A percentile compares a stretch with the other conserved stretches of the same genome.
Evolutionary conservation across 2,329 filamentous ascomycete species (phyloP).

Genomic region (Stachybotrys chlorohalonatus): DNA sequence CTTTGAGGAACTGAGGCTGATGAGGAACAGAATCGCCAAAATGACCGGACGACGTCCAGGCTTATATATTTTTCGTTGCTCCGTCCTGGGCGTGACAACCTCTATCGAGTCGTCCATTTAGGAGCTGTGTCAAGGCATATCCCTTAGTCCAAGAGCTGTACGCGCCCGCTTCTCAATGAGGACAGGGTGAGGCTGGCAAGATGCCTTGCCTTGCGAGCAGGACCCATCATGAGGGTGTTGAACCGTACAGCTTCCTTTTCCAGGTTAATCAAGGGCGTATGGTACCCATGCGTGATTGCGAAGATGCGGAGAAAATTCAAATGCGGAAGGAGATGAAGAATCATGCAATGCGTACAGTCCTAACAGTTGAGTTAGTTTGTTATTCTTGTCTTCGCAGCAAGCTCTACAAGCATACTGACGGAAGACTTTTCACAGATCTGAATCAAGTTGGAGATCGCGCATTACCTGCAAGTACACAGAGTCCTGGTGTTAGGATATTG

Average conservation of each 20-base stretch:
- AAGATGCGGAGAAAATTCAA: neutral
- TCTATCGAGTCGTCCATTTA: neutral
- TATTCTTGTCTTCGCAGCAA: neutral
- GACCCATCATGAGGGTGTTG: neutral
- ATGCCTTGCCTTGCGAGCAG: neutral
- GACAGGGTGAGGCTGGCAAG: neutral
- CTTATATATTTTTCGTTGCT: neutral
- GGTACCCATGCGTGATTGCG: neutral
- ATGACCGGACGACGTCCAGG: neutral
- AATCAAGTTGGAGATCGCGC: neutral
- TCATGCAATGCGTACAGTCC: neutral
- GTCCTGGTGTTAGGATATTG: no score
- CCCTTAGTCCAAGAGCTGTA: neutral
- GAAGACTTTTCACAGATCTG: neutral
- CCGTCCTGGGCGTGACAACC: neutral
- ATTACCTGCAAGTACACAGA: no score
- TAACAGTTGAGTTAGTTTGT: neutral
- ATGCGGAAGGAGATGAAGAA: neutral
- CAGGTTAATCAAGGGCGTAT: neutral
- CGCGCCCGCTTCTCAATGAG: neutral
- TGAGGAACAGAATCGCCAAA: neutral
- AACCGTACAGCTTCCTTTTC: neutral
- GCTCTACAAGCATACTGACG: neutral
- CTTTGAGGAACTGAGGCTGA: neutral
- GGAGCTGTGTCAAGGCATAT: neutral